Base-by-base conservation (phyloP, 305 asterid species). In the Fraxinus sp. region DNA sequence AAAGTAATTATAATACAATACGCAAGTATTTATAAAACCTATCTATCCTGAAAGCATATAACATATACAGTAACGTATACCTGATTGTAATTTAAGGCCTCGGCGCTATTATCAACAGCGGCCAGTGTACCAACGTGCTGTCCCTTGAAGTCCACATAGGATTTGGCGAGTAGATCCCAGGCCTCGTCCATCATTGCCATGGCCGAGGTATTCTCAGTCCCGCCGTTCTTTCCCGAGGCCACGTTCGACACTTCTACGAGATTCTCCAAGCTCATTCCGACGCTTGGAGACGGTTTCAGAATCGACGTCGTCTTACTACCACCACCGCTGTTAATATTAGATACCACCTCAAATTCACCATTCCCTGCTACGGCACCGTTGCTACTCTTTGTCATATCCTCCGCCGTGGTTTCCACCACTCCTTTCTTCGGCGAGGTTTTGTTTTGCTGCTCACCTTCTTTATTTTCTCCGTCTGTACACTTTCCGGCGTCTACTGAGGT, bases 1-100 rank as follows among this genome's bases (percentile, higher is more conserved):
- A 62, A 18, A 7, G 71, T 62, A 62, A 62, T 14, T 49, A 14
- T 4, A 49, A 37, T 7, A 37, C 43, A 37, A 37, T 37, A 3
- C 20, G 24, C 64, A 52, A 9, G 6, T 8, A 24, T 24, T 64
- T 22, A 64, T 64, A 8, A 24, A 64, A 3, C 30, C 16, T 20
- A 22, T 24, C 32, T n/a, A 64, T 9, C 32, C 73, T n/a, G 64
- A 64, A 64, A 24, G 35, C 28, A 64, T 64, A 24, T 26, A 64
- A 22, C 73, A 16, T 24, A 80, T 9, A 20, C n/a, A 49, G 24
- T 18, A 75, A 22, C 30, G 24, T 22, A 32, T 77, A 90, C 91
- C 91, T 88, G 91, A 83, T 90, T 87, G 82, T 90, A 87, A 73
- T 90, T 90, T 83, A 88, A 82, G 68, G 87, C 83, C 83, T 88